Conservation (phyloP, 2,329 filamentous ascomycete species). For the Venturia effusa region DNA sequence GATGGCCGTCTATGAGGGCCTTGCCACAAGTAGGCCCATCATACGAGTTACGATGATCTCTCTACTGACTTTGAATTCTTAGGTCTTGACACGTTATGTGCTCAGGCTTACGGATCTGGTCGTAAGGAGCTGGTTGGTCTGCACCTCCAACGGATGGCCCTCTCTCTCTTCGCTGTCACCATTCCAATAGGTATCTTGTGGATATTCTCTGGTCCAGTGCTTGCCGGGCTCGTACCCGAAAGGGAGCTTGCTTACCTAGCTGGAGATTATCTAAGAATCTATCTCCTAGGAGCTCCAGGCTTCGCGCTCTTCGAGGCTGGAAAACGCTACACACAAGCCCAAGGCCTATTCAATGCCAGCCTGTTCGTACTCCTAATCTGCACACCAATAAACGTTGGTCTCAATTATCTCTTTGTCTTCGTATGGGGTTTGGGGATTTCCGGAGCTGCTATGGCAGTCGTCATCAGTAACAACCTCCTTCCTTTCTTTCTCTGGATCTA, state of each 20-base stretch:
- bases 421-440: slow-evolving; percentile 33
- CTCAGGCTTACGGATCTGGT: slow-evolving; percentile 41
- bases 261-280: slow-evolving; percentile 37
- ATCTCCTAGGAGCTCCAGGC: slow-evolving; percentile 40
- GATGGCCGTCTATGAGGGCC: slow-evolving; percentile 39
- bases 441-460: slow-evolving; percentile 41
- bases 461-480: slow-evolving; percentile 38
- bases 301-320: slow-evolving; percentile 44
- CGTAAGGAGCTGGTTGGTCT: slow-evolving; percentile 38
- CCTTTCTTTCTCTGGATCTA: slow-evolving; percentile 38
- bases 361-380: slow-evolving; percentile 37
- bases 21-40: slow-evolving; percentile 31
- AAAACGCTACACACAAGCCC: slow-evolving; percentile 45
- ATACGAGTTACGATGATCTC: too few relatives aligned
- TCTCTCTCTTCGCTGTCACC: slow-evolving; percentile 37
- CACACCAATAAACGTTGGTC: slow-evolving; percentile 36
- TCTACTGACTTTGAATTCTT: neutral
- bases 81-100: slow-evolving; percentile 38
- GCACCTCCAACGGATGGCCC: slow-evolving; percentile 42
- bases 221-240: slow-evolving; percentile 37
- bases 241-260: slow-evolving; percentile 37
- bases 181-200: slow-evolving; percentile 40
- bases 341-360: slow-evolving; percentile 42
- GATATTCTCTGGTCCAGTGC: slow-evolving; percentile 37
- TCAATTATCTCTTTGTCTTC: slow-evolving; percentile 40